Conservation (phyloP, 345 rosid species). For the Reutealis trisperma region DNA sequence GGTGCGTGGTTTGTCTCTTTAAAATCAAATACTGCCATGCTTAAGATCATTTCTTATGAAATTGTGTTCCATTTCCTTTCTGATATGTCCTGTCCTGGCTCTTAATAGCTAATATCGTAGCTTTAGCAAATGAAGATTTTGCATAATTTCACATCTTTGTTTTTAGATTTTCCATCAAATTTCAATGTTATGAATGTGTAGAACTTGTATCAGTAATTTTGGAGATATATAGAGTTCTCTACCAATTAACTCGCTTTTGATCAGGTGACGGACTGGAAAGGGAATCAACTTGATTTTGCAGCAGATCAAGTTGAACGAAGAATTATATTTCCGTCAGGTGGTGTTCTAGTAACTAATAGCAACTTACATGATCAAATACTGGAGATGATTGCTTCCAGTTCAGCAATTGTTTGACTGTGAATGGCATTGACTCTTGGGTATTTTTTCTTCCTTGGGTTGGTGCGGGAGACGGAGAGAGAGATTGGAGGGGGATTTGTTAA, state of each 20-base stretch:
- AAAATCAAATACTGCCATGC: neutral
- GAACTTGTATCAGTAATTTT: too few relatives aligned
- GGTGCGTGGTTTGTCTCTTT: neutral
- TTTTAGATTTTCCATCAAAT: too few relatives aligned
- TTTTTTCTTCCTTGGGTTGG: neutral
- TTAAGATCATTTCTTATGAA: neutral
- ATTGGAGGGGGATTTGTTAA: too few relatives aligned
- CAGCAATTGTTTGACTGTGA: slow-evolving; percentile 30
- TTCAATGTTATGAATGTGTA: too few relatives aligned
- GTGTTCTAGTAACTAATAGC: slow-evolving; percentile 66
- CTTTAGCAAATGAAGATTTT: too few relatives aligned
- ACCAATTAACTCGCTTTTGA: neutral
- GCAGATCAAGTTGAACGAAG: slow-evolving; percentile 65
- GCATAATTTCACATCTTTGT: too few relatives aligned
- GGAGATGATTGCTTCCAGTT: slow-evolving; percentile 47
- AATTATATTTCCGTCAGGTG: slow-evolving; percentile 55
- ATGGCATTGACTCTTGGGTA: neutral
- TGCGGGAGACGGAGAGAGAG: neutral
- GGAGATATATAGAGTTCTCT: neutral
- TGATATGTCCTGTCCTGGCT: neutral
- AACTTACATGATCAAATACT: slow-evolving; percentile 50
- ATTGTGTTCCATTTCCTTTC: neutral
- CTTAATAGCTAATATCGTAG: neutral
- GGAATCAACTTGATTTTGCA: slow-evolving; percentile 50
- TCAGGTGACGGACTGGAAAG: slow-evolving; percentile 84